phyloP scores from a whole-genome alignment of 768 basidiomycete genomes.

The Erythrobasidium yunnanense region DNA sequence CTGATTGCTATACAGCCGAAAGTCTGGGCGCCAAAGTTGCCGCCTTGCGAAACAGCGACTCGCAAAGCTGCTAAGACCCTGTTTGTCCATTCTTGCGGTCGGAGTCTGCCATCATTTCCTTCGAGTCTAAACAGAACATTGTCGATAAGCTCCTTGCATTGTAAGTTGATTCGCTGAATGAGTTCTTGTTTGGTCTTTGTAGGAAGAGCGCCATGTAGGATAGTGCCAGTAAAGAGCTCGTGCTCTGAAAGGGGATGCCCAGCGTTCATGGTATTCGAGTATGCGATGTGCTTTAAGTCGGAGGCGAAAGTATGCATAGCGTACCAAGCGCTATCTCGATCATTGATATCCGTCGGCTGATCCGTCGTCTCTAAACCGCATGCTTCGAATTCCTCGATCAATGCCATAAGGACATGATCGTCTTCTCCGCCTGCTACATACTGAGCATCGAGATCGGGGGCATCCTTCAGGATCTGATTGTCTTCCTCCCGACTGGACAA shows the following conservation, averaged over 20 bases:
- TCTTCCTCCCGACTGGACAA: slow-evolving; percentile 14
- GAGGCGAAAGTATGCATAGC: slow-evolving; percentile 24
- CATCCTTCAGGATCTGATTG: slow-evolving; percentile 20
- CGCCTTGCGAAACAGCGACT: slow-evolving; percentile 4
- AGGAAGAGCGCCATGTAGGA: slow-evolving; percentile 16
- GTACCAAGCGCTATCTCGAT: slow-evolving; percentile 7
- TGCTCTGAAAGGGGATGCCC: slow-evolving; percentile 22
- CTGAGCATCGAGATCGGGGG: slow-evolving; percentile 1
- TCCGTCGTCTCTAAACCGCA: not conserved
- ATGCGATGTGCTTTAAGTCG: slow-evolving; percentile 18
- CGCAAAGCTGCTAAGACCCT: slow-evolving; percentile 7
- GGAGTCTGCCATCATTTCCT: slow-evolving; percentile 5
- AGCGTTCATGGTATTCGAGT: slow-evolving; percentile 17
- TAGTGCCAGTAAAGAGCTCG: slow-evolving; percentile 25
- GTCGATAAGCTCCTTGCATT: slow-evolving; percentile 27
- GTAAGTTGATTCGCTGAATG: slow-evolving; percentile 13
- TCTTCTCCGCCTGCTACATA: slow-evolving; percentile 12
- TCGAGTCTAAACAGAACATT: slow-evolving; percentile 1
- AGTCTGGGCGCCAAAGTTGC: slow-evolving; percentile 23
- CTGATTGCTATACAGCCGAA: slow-evolving; percentile 14
- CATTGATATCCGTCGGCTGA: not conserved
- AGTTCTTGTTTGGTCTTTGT: slow-evolving; percentile 20
- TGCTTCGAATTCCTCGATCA: slow-evolving; percentile 13
- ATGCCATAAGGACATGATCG: slow-evolving; percentile 1
- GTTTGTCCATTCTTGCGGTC: slow-evolving; percentile 16